Evolutionary conservation across 83 land plant species (phyloP).

Genomic region (Diphasiastrum complanatum): DNA sequence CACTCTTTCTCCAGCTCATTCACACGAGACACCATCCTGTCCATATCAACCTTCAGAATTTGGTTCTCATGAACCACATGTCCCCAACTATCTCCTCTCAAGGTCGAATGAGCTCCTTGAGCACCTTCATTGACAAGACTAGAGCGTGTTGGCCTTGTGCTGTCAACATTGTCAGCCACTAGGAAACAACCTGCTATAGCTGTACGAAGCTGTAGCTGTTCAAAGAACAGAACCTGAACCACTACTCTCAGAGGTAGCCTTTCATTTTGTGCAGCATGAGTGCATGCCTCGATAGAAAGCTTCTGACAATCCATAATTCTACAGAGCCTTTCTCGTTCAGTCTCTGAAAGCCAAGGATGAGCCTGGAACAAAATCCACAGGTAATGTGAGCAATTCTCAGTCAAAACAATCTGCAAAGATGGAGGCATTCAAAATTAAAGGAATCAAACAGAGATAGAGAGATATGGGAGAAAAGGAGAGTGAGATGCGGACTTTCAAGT

Average conservation of each 20-base stretch:
- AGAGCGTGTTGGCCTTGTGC: background rate
- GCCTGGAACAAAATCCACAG: no score
- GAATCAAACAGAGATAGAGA: no score
- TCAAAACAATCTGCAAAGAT: no score
- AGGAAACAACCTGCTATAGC: constrained; percentile 15
- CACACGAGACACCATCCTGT: constrained; percentile 5
- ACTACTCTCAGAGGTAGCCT: constrained; percentile 9
- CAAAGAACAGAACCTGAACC: no score
- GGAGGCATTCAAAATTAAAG: no score
- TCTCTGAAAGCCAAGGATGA: constrained; percentile 1
- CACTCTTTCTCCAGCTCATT: constrained; percentile 13
- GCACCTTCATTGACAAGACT: background rate
- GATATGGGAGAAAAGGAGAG: no score
- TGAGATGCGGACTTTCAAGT: background rate
- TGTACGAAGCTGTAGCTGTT: no score
- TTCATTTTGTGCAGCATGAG: constrained; percentile 9
- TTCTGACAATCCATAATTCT: no score
- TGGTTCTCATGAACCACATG: constrained; percentile 10
- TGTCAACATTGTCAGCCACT: constrained; percentile 11
- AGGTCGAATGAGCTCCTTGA: background rate
- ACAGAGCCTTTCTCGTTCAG: constrained; percentile 2
- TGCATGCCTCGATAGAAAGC: constrained; percentile 12
- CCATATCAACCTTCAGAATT: constrained; percentile 13
- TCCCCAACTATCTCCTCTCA: constrained; percentile 7
- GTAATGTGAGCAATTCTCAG: no score